These are phyloP conservation scores for Paramicrosporidium saccamoebae DNA, from an alignment of 371 early-diverging fungal genomes.

Conservation along the genomic window DNA sequence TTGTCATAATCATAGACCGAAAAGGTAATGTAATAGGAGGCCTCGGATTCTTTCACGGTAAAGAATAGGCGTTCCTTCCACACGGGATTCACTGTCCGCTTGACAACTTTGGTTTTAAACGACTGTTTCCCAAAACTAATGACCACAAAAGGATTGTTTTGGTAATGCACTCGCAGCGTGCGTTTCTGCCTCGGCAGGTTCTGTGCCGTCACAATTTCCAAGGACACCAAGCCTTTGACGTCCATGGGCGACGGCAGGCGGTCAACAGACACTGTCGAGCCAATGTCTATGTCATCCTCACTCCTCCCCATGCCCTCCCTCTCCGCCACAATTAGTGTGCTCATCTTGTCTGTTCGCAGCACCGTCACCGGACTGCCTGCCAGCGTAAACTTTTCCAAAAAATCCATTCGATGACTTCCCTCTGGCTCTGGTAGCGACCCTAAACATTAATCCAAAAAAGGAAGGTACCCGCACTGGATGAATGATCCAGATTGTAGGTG, in stretches of 20 bases:
- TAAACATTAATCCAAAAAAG: no score
- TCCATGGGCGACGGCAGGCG: slow-evolving; percentile 4
- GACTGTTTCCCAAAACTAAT: slow-evolving; percentile 26
- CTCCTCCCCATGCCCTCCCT: slow-evolving; percentile 2
- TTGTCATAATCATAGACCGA: slow-evolving; percentile 42
- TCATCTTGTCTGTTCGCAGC: no score
- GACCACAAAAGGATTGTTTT: slow-evolving; percentile 56
- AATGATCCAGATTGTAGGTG: no score
- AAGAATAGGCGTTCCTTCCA: slow-evolving; percentile 33
- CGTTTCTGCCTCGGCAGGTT: slow-evolving; percentile 19
- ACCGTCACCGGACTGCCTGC: slow-evolving; percentile 5
- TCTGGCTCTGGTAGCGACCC: no score
- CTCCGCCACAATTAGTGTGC: no score
- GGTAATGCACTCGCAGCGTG: slow-evolving; percentile 17
- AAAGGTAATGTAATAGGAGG: slow-evolving; percentile 19
- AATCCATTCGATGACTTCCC: no score
- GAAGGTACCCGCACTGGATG: no score
- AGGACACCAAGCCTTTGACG: slow-evolving; percentile 15
- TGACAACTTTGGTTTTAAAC: slow-evolving; percentile 21
- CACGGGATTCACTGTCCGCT: slow-evolving; percentile 9
- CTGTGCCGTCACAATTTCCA: slow-evolving; percentile 19
- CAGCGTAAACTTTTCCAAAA: slow-evolving; percentile 1
- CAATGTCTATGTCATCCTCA: slow-evolving; percentile 2
- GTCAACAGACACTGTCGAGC: slow-evolving; percentile 4
- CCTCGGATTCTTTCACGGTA: slow-evolving; percentile 15